phyloP scores from a whole-genome alignment of 2,329 filamentous ascomycete species.

The Fusarium pseudoanthophilum region DNA sequence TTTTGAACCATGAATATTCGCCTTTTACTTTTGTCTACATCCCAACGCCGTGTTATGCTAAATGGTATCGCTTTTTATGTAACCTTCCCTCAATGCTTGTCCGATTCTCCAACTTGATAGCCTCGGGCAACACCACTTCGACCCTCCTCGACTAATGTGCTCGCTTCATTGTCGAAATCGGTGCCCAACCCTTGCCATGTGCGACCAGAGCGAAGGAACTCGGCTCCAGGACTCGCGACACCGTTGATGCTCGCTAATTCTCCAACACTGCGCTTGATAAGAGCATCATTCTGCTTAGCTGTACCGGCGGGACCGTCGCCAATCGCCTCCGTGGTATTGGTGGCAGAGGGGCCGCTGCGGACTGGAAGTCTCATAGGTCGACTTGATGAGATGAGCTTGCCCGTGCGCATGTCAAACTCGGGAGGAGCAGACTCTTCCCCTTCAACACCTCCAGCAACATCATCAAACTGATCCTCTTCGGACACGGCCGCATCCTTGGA shows the following conservation, averaged over 20 bases:
- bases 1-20: background rate
- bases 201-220: conserved; percentile 82
- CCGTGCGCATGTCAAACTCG: conserved; percentile 92
- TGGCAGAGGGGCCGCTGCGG: conserved; percentile 30
- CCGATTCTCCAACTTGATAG: conserved; percentile 76
- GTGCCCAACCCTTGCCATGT: conserved; percentile 94
- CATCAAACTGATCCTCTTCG: conserved; percentile 40
- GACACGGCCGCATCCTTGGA: conserved; percentile 14
- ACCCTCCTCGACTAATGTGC: conserved; percentile 83
- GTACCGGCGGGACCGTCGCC: background rate
- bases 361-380: conserved; percentile 73
- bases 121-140: conserved; percentile 88
- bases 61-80: conserved; percentile 24
- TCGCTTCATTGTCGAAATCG: conserved; percentile 74
- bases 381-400: conserved; percentile 81
- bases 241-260: conserved; percentile 86
- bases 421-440: conserved; percentile 82
- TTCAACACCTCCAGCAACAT: conserved; percentile 59
- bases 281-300: conserved; percentile 37
- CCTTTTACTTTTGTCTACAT: conserved; percentile 18
- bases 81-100: conserved; percentile 42
- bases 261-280: conserved; percentile 70
- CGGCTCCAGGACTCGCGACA: conserved; percentile 88
- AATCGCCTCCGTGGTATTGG: background rate
- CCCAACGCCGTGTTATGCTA: conserved; percentile 26